phyloP scores from a whole-genome alignment of 768 basidiomycete species.

The Favolaschia claudopus region DNA sequence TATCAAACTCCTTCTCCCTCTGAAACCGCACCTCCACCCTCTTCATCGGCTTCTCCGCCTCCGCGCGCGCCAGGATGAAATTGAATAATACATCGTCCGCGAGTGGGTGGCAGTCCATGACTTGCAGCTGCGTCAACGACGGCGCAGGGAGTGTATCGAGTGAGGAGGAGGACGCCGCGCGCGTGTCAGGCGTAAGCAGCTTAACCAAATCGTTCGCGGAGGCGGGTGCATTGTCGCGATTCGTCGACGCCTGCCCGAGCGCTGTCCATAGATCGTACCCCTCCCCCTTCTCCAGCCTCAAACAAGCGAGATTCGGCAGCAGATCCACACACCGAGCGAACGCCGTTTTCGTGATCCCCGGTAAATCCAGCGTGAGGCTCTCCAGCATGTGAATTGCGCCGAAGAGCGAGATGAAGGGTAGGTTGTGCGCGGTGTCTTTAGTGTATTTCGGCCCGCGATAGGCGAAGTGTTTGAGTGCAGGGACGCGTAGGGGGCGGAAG shows the following conservation, averaged over 20 bases:
- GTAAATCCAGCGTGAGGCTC: background rate
- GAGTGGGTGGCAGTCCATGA: background rate
- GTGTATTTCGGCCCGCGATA: conserved; percentile 11
- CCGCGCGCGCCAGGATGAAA: background rate
- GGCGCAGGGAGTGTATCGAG: background rate
- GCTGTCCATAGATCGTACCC: conserved; percentile 2
- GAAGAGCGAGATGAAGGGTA: conserved; percentile 6
- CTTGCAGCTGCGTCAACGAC: background rate
- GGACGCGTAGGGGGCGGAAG: background rate
- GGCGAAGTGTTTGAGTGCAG: background rate
- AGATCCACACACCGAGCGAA: background rate
- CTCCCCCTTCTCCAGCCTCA: background rate
- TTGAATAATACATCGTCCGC: conserved; percentile 13
- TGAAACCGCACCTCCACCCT: background rate
- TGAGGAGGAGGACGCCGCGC: no score
- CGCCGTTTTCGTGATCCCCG: background rate
- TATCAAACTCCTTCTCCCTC: conserved; percentile 2
- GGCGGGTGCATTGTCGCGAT: background rate
- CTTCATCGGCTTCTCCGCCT: background rate
- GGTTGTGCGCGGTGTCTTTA: no score
- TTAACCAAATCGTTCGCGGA: conserved; percentile 6
- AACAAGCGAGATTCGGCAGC: background rate
- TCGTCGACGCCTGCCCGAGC: background rate
- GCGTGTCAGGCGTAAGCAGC: conserved; percentile 1
- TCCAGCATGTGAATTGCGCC: conserved; percentile 1